Conservation (phyloP, 306 rosid genomes). For the Ormosia emarginata region DNA sequence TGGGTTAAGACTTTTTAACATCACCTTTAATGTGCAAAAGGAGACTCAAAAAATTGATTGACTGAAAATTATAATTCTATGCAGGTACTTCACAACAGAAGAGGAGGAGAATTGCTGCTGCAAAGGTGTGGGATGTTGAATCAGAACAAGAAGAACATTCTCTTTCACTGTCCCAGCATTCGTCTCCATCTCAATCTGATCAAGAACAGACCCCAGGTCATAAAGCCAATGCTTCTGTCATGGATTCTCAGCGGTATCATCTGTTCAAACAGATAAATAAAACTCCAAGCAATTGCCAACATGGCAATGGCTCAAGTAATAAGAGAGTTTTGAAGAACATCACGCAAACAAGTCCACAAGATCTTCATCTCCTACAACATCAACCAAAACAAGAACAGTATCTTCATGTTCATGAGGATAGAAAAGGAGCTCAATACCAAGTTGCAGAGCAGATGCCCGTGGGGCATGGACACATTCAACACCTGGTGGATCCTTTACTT, state of each 20-base stretch:
- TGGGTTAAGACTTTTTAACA: slow-evolving; percentile 3
- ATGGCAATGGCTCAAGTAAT: slow-evolving; percentile 24
- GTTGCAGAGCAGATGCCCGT: slow-evolving; percentile 17
- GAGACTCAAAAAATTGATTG: not conserved
- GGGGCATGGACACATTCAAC: slow-evolving; percentile 38
- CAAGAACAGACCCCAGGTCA: slow-evolving; percentile 67
- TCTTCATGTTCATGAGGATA: slow-evolving; percentile 26
- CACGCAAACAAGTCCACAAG: slow-evolving; percentile 34
- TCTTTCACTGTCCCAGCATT: slow-evolving; percentile 77
- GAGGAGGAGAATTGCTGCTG: slow-evolving; percentile 61
- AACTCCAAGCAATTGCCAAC: slow-evolving; percentile 37
- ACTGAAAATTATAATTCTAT: not conserved
- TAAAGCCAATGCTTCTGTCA: slow-evolving; percentile 35
- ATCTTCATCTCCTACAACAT: slow-evolving; percentile 37
- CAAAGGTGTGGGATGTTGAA: slow-evolving; percentile 64
- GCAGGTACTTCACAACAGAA: slow-evolving; percentile 72
- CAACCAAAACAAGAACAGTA: slow-evolving; percentile 41
- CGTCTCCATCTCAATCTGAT: slow-evolving; percentile 86
- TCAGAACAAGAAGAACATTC: slow-evolving; percentile 97
- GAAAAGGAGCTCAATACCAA: slow-evolving; percentile 32
- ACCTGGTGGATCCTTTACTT: slow-evolving; percentile 34
- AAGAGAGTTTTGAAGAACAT: slow-evolving; percentile 24
- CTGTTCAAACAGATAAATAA: slow-evolving; percentile 37
- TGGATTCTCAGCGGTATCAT: slow-evolving; percentile 50
- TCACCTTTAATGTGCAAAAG: not conserved